Conservation (phyloP, 1,284 basidiomycete genomes). For the Coniophora puteana region DNA sequence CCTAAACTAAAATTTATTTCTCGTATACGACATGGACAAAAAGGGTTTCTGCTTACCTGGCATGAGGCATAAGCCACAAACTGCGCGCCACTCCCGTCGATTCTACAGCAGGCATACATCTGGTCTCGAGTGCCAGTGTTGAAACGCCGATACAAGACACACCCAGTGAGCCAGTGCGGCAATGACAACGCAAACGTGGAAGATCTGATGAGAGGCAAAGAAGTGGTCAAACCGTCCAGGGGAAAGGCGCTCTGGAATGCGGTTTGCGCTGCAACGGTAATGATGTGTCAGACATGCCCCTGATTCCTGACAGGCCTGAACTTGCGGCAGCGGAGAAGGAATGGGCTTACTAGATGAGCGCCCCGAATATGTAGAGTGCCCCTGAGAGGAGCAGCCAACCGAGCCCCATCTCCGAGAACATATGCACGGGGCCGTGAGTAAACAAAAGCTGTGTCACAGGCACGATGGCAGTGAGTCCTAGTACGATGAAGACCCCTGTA, state of each 20-base stretch:
- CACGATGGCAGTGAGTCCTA: constrained; percentile 72
- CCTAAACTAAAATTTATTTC: too few relatives aligned
- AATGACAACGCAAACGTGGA: constrained; percentile 78
- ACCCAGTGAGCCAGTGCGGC: constrained; percentile 78
- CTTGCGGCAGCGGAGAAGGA: constrained; percentile 22
- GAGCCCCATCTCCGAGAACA: constrained; percentile 64
- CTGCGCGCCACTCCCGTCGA: too few relatives aligned
- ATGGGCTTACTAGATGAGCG: constrained; percentile 78
- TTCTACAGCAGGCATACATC: too few relatives aligned
- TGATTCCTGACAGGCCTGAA: constrained; percentile 20
- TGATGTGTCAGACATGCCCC: constrained; percentile 22
- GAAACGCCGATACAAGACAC: constrained; percentile 52
- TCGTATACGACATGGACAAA: too few relatives aligned
- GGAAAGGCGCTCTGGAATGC: constrained; percentile 75
- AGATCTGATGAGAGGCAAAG: constrained; percentile 83
- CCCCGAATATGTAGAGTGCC: constrained; percentile 72
- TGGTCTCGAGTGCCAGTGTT: constrained; percentile 50
- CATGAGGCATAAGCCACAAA: too few relatives aligned
- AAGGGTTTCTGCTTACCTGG: too few relatives aligned
- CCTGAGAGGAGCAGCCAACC: constrained; percentile 66
- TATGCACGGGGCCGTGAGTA: constrained; percentile 52
- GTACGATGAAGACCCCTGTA: constrained; percentile 75
- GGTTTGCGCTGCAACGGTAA: constrained; percentile 59
- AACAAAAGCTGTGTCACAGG: constrained; percentile 69
- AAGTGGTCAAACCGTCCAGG: constrained; percentile 84